phyloP scores from a whole-genome alignment of 2,329 filamentous ascomycete species.

The Sporothrix phasma region DNA sequence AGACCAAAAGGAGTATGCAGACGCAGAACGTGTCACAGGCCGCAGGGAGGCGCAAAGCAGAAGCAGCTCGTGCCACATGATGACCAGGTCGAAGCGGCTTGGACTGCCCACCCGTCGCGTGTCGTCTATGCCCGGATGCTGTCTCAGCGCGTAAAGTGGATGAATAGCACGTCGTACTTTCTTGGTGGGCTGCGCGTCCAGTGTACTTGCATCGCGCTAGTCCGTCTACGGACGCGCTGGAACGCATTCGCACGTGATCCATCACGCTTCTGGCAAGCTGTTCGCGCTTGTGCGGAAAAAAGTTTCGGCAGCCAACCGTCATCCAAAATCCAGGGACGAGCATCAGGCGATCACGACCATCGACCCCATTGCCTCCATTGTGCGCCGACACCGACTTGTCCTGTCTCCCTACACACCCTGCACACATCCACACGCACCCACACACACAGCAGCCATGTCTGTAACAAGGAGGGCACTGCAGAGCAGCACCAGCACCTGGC shows the following conservation, averaged over 20 bases:
- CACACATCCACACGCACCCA: too few relatives aligned
- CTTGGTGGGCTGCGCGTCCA: not conserved
- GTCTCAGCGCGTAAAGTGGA: conserved; percentile 1
- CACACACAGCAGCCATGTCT: conserved; percentile 7
- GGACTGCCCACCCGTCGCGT: not conserved
- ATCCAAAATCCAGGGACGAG: not conserved
- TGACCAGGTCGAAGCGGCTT: not conserved
- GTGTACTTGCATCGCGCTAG: not conserved
- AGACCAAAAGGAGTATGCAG: not conserved
- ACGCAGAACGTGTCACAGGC: not conserved
- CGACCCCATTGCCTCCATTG: not conserved
- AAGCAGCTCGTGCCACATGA: not conserved
- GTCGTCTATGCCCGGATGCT: not conserved
- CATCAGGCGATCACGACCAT: not conserved
- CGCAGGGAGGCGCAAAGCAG: too few relatives aligned
- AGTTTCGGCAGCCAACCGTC: conserved; percentile 2
- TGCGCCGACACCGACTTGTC: not conserved
- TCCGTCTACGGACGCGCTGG: not conserved
- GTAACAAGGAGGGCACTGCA: conserved; percentile 24
- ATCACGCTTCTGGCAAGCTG: not conserved
- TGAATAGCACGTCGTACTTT: not conserved
- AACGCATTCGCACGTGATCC: conserved; percentile 9
- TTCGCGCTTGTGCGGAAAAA: conserved; percentile 4
- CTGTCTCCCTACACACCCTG: not conserved
- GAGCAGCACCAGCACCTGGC: conserved; percentile 20